Evolutionary conservation across 2,329 filamentous ascomycete species (phyloP), one percentile per base, ranked within the genome.

Genomic region (Colletotrichum tamarilloi): DNA sequence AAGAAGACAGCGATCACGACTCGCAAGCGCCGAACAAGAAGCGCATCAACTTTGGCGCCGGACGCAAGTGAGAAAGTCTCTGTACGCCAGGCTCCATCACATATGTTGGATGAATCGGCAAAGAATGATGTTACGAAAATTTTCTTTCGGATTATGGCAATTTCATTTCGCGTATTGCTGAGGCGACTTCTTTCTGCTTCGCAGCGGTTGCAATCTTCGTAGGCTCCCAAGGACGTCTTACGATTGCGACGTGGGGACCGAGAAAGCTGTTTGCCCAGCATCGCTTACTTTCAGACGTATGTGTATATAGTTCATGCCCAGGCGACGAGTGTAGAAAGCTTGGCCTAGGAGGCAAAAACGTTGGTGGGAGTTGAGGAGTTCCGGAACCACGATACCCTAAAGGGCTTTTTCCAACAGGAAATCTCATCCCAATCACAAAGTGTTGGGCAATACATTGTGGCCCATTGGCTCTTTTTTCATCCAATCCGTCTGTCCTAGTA

Each of bases 1-100:
- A 82, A 5, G 81, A 80, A 30, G 90, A 92, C 71, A 92, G 89
- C 80, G 90, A 92, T 81, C 88, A 86, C 26, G 90, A 92, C 68
- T 83, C 84, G 62, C 86, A 88, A 69, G 80, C 83, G 60, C 80
- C 80, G 55, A 91, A 87, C 78, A 87, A 91, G 80, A 87, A 89
- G 67, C 84, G 89, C 74, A 90, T 89, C 3, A 88, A 88, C 77
- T 91, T 91, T 79, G 89, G 89, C 19, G 86, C 87, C 0, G 83
- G 84, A 35, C 84, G 88, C 68, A 90, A 89, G 78, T 87, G 74
- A 78, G 59, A 4, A n/a, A 4, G 16, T 7, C 5, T 6, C 42
- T 7, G 42, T 46, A 49, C 19, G 7, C 9, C 19, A n/a, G 16
- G 16, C 19, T n/a, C 42, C 2, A 49, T 49, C 42, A 8, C 3